These are phyloP conservation scores for Trichoderma sp. DNA, from an alignment of 2,329 filamentous ascomycete genomes.

Conservation along the genomic window DNA sequence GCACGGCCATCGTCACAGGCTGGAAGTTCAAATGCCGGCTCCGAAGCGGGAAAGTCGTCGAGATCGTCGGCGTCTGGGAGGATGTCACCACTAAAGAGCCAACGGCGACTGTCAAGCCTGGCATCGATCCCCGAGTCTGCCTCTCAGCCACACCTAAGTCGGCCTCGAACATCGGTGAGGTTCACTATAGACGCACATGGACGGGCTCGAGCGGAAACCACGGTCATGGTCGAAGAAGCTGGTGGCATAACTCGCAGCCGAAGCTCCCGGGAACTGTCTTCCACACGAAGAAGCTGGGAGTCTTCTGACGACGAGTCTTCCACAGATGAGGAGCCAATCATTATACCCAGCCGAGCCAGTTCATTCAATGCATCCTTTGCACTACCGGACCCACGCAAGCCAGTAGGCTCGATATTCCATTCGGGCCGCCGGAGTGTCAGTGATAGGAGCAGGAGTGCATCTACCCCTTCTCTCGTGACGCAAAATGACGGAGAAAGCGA, in stretches of 20 bases:
- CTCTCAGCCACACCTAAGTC: slow-evolving; percentile 31
- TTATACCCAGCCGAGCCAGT: slow-evolving; percentile 61
- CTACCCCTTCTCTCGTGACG: slow-evolving; percentile 36
- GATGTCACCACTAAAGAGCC: slow-evolving; percentile 54
- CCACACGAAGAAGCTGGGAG: slow-evolving; percentile 41
- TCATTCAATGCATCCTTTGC: slow-evolving; percentile 58
- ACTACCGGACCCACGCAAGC: slow-evolving; percentile 54
- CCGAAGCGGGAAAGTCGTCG: slow-evolving; percentile 38
- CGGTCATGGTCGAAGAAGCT: slow-evolving; percentile 42
- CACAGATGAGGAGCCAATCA: slow-evolving; percentile 64
- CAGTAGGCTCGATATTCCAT: slow-evolving; percentile 51
- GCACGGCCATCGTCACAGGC: slow-evolving; percentile 39
- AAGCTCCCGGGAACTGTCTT: slow-evolving; percentile 33
- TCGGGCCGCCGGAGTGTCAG: slow-evolving; percentile 50
- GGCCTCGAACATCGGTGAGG: slow-evolving; percentile 58
- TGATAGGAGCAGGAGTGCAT: slow-evolving; percentile 50
- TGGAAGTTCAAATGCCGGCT: slow-evolving; percentile 26
- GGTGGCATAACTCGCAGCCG: slow-evolving; percentile 33
- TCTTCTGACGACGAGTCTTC: slow-evolving; percentile 58
- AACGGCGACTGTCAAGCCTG: slow-evolving; percentile 53
- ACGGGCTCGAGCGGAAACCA: slow-evolving; percentile 57
- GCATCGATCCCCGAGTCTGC: slow-evolving; percentile 59
- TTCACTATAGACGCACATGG: slow-evolving; percentile 66
- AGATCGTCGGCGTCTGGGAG: slow-evolving; percentile 52
- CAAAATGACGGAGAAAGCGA: slow-evolving; percentile 56